phyloP scores from a whole-genome alignment of 1,284 basidiomycete species.

The Puccinia coronata region DNA sequence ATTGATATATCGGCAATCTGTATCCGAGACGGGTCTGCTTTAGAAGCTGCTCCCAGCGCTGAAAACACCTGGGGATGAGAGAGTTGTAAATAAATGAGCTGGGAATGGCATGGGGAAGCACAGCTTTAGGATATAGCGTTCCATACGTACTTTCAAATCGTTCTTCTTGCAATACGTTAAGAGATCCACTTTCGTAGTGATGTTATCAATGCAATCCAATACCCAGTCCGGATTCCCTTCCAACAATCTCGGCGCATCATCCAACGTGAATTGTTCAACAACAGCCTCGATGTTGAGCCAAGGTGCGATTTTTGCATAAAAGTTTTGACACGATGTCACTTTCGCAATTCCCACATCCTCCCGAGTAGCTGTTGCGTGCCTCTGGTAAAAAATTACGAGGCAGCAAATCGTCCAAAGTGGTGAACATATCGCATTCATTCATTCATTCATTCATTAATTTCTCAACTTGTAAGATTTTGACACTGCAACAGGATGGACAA shows the following conservation, averaged over 20 bases:
- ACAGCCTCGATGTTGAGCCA: conserved; percentile 78
- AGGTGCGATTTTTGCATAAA: conserved; percentile 69
- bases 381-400: conserved; percentile 53
- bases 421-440: too few species aligned
- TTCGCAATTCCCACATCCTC: conserved; percentile 93
- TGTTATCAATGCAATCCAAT: conserved; percentile 96
- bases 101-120: too few species aligned
- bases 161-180: conserved; percentile 24
- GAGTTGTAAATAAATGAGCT: not conserved
- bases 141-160: conserved; percentile 7
- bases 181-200: conserved; percentile 72
- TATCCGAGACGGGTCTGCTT: conserved; percentile 88
- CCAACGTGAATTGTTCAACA: conserved; percentile 74
- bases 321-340: conserved; percentile 77
- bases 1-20: conserved; percentile 89
- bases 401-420: not conserved
- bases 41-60: conserved; percentile 97
- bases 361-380: conserved; percentile 88
- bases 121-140: not conserved
- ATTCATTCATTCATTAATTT: too few species aligned
- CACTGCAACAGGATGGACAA: too few species aligned
- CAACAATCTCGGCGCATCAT: conserved; percentile 68
- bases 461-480: too few species aligned
- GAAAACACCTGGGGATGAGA: conserved; percentile 72
- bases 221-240: conserved; percentile 81